A percentile compares a stretch with the other conserved stretches of the same genome.
phyloP scores from a whole-genome alignment of 352 stramenopile species.

The Phytophthora syringae region DNA sequence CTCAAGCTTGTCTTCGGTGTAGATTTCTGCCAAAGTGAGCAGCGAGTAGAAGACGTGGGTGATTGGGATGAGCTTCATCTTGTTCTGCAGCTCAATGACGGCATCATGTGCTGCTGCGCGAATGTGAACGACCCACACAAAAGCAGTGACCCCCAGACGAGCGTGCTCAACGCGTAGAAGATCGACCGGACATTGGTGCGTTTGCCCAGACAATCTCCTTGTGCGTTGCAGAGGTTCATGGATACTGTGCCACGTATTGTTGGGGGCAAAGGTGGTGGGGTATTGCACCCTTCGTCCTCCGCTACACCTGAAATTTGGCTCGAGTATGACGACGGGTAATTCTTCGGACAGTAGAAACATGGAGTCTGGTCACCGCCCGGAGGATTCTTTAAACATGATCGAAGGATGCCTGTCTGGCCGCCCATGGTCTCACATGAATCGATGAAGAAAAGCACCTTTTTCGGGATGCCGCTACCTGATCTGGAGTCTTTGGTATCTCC shows the following conservation, averaged over 20 bases:
- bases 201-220: constrained; percentile 45
- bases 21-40: constrained; percentile 41
- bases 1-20: constrained; percentile 34
- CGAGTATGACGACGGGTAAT: constrained; percentile 25
- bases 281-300: constrained; percentile 28
- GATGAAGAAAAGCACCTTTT: constrained; percentile 51
- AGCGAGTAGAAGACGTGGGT: constrained; percentile 39
- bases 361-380: constrained; percentile 5
- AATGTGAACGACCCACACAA: constrained; percentile 65
- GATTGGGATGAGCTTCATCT: constrained; percentile 61
- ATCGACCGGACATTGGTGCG: constrained; percentile 21
- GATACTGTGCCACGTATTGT: constrained; percentile 44
- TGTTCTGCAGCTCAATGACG: constrained; percentile 56
- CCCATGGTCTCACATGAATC: constrained; percentile 65
- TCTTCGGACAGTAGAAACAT: constrained; percentile 62
- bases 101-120: constrained; percentile 46
- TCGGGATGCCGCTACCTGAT: constrained; percentile 1
- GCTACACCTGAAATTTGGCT: constrained; percentile 21
- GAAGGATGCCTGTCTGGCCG: constrained; percentile 47
- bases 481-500: background rate
- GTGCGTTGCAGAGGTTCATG: constrained; percentile 61
- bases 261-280: constrained; percentile 29
- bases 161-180: constrained; percentile 44
- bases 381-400: constrained; percentile 46
- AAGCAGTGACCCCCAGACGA: constrained; percentile 42